Percentiles rank a stretch among this genome's conserved stretches.
These are phyloP conservation scores for Coemansia biformis DNA, from an alignment of 192 early-diverging fungal species.

Conservation along the genomic window DNA sequence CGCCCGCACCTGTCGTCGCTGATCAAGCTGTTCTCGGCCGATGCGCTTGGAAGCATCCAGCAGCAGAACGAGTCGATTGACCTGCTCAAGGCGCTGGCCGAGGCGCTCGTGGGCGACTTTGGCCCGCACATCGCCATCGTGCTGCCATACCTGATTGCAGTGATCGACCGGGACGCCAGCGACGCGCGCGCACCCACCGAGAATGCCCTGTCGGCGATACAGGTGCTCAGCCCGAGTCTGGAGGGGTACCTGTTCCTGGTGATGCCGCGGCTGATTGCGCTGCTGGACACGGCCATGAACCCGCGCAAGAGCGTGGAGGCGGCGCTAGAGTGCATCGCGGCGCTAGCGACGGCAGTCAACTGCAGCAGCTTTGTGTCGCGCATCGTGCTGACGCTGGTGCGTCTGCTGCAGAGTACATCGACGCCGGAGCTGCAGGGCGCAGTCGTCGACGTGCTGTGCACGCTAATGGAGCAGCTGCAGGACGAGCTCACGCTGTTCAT, in stretches of 20 bases:
- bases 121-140: constrained; percentile 76
- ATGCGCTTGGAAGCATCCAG: constrained; percentile 64
- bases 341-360: constrained; percentile 71
- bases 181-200: constrained; percentile 60
- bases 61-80: constrained; percentile 54
- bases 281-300: constrained; percentile 60
- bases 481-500: constrained; percentile 86
- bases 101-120: constrained; percentile 86
- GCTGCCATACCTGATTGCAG: constrained; percentile 76
- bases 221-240: constrained; percentile 78
- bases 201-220: constrained; percentile 73
- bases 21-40: constrained; percentile 76
- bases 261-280: constrained; percentile 74
- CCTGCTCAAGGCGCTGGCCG: constrained; percentile 82
- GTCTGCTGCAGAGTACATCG: constrained; percentile 57
- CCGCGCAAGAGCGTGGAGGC: constrained; percentile 57
- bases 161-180: constrained; percentile 77
- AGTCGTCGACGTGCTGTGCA: constrained; percentile 77
- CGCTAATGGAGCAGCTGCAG: constrained; percentile 78
- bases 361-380: constrained; percentile 85
- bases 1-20: constrained; percentile 80
- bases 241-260: constrained; percentile 91
- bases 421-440: constrained; percentile 56
- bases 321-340: constrained; percentile 70
- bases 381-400: constrained; percentile 84